A percentile compares a stretch with the other conserved stretches of the same genome.
Evolutionary conservation across 345 rosid genomes (phyloP).

Genomic region (Turnera subulata): DNA sequence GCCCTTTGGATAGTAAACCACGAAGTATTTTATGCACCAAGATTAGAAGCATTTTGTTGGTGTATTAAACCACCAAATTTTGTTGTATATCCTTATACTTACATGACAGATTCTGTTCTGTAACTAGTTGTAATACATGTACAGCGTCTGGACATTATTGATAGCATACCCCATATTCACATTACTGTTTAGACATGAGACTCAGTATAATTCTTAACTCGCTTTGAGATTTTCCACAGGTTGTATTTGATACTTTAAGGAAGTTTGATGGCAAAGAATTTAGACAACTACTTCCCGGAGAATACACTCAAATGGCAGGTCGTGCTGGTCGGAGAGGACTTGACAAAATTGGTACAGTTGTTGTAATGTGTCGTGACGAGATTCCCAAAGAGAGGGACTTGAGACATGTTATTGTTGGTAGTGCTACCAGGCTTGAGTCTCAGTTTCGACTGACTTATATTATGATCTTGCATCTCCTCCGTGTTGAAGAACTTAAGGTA

Average conservation of each 20-base stretch:
- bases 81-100: no score
- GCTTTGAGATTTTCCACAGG: constrained; percentile 42
- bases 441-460: constrained; percentile 95
- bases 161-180: no score
- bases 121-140: no score
- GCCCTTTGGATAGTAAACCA: no score
- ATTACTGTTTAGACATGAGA: not conserved
- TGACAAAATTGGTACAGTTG: constrained; percentile 89
- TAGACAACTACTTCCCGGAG: constrained; percentile 85
- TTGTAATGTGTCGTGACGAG: constrained; percentile 94
- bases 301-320: constrained; percentile 99
- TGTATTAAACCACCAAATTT: no score
- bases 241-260: constrained; percentile 85
- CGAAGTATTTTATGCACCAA: no score
- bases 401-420: constrained; percentile 60
- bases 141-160: no score
- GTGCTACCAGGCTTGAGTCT: constrained; percentile 79
- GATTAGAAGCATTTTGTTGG: no score
- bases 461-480: constrained; percentile 96
- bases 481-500: constrained; percentile 99
- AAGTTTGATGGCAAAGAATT: constrained; percentile 95
- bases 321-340: constrained; percentile 99
- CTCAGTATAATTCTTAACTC: constrained; percentile 7
- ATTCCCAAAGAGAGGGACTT: constrained; percentile 74
- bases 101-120: no score